Evolutionary conservation across 768 basidiomycete species (phyloP), one percentile per base, ranked within the genome.

Genomic region (Crassisporium funariophilum): DNA sequence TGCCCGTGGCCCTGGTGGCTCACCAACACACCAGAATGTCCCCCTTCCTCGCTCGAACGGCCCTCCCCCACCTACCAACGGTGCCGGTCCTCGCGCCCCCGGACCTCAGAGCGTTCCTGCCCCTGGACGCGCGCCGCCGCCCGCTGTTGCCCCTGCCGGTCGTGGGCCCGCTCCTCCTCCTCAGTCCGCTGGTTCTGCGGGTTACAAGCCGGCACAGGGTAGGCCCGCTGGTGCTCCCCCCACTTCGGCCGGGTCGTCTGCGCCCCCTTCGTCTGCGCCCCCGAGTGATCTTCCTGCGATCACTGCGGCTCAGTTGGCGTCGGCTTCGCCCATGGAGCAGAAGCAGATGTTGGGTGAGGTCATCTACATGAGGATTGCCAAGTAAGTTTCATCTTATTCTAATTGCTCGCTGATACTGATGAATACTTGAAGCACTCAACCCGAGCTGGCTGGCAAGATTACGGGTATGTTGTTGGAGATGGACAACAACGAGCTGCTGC

Each of bases 341-440:
- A 99, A 99, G 78, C 97, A 99, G 70, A 93, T 98, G 88, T 78
- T 99, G 38, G 97, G 97, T 57, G 97, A 99, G 72, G 83, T 89
- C 40, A 83, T 98, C 57, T 98, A 98, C 74, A 86, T 95, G 81
- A 87, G 83, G 64, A 95, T 98, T 55, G 81, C 77, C 47, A 62
- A 70, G 88, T 92, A 73, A 66, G 90, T 79, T 29, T 47, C 45
- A 24, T 27, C 31, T 9, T 48, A 39, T 45, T 27, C 45, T 51
- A 46, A 19, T 47, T 19, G 47, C 36, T 56, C 17, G 2, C 45
- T 49, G 16, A 38, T 35, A 44, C 19, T 54, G 41, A 19, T 46
- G 15, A 39, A 48, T 33, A 37, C 19, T 44, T 23, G 24, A 63
- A 91, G 86, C 17, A 66, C 84, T 47, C 86, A 98, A 60, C 91